A percentile compares a stretch with the other conserved stretches of the same genome.
phyloP scores from a whole-genome alignment of 169 alveolate genomes.

The Plasmodium billcollinsi region DNA sequence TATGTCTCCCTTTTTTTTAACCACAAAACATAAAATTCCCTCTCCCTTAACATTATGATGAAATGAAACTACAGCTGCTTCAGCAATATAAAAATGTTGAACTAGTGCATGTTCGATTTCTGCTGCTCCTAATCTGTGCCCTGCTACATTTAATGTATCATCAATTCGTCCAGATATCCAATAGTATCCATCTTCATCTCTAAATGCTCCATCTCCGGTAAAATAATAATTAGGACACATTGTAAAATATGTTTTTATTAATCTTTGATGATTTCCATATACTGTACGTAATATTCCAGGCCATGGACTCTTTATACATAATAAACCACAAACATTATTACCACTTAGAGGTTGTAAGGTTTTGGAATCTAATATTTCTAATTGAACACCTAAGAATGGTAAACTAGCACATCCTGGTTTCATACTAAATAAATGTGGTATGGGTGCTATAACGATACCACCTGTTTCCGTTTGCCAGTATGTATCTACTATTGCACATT shows the following conservation, averaged over 20 bases:
- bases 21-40: constrained; percentile 93
- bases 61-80: constrained; percentile 94
- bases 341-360: constrained; percentile 90
- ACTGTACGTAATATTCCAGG: constrained; percentile 93
- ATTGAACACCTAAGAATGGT: constrained; percentile 91
- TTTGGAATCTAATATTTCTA: constrained; percentile 90
- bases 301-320: constrained; percentile 93
- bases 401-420: constrained; percentile 96
- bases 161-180: constrained; percentile 97
- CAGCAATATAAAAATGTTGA: constrained; percentile 90
- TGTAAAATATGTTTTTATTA: constrained; percentile 88
- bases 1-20: constrained; percentile 83
- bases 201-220: constrained; percentile 97
- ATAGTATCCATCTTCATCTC: constrained; percentile 95
- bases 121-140: constrained; percentile 95
- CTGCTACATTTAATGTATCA: constrained; percentile 96
- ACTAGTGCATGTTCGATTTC: constrained; percentile 95
- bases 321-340: constrained; percentile 87
- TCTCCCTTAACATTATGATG: constrained; percentile 95
- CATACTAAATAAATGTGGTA: constrained; percentile 91
- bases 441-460: constrained; percentile 93
- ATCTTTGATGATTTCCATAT: constrained; percentile 91
- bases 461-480: constrained; percentile 99
- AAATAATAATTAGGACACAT: constrained; percentile 91
- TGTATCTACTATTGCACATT: constrained; percentile 93